Base-by-base conservation (phyloP, 2,329 filamentous ascomycete species). In the Clarireedia monteithiana region DNA sequence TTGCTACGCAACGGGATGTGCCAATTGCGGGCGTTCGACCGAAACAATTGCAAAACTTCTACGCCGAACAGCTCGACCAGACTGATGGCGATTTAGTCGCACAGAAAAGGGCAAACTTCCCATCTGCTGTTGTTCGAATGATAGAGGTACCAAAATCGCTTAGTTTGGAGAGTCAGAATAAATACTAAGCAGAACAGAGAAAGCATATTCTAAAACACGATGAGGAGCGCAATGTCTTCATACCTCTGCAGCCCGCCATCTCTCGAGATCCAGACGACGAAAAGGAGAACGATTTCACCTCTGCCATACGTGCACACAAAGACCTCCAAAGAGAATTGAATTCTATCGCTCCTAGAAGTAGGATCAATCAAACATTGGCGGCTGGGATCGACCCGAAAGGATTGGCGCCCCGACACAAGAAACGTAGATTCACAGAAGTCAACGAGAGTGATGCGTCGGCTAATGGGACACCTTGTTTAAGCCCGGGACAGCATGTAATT, bases 331-430 rank as follows among this genome's bases (percentile, higher is more conserved):
- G 34, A 34, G 34, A 24, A 15, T 2, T 34, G 3, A 15, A 17
- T 2, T 20, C 38, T 5, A 36, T 42, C 17, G 20, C 26, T 23
- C 30, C 38, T 2, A 27, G 17, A 6, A 55, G 14, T 27, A 55
- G 6, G 10, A 36, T 50, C 10, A 38, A 55, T 42, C 36, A 39
- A 23, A 50, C 26, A 3, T 23, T 55, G n/a, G 44, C 7, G 14
- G 46, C 45, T 4, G 46, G 52, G 14, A 55, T 55, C 34, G 52
- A 50, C 26, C 52, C 46, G 17, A 50, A 55, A 50, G 46, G 38
- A 30, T 44, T 50, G 26, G 52, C 26, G 4, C 46, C 52, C 2
- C 48, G 27, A 20, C 40, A 42, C 3, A 55, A 30, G 42, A 55
- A 44, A 34, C 38, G 52, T 24, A 55, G 46, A 36, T 47, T 55